Evolutionary conservation across 805 yeast genomes (phyloP).

Genomic region (Metschnikowia gelsemii): DNA sequence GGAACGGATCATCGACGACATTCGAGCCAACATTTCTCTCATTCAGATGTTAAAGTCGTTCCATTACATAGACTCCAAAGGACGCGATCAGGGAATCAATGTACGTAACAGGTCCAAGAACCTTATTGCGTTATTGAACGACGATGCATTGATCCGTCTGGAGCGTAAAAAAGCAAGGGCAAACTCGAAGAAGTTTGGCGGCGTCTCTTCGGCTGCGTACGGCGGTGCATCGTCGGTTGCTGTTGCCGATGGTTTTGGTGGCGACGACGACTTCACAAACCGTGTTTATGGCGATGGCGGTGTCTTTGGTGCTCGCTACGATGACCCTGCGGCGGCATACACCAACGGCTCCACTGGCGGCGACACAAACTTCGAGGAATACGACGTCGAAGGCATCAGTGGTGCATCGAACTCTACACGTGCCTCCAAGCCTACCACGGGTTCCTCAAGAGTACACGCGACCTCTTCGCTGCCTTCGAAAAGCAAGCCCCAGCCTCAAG

Average conservation of each 20-base stretch:
- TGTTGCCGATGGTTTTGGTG: slow-evolving; percentile 32
- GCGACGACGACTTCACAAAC: slow-evolving; percentile 48
- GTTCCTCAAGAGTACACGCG: slow-evolving; percentile 36
- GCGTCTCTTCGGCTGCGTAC: slow-evolving; percentile 55
- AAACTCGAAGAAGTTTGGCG: slow-evolving; percentile 78
- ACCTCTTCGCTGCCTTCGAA: slow-evolving; percentile 26
- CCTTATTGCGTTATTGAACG: slow-evolving; percentile 66
- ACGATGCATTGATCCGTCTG: slow-evolving; percentile 70
- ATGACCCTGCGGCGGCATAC: slow-evolving; percentile 51
- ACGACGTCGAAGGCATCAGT: slow-evolving; percentile 44
- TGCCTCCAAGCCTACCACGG: slow-evolving; percentile 35
- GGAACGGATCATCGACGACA: slow-evolving; percentile 93
- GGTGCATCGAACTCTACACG: slow-evolving; percentile 11
- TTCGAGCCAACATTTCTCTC: slow-evolving; percentile 75
- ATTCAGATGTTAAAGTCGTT: slow-evolving; percentile 87
- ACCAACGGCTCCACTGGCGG: slow-evolving; percentile 34
- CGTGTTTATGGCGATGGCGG: slow-evolving; percentile 73
- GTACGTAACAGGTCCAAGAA: slow-evolving; percentile 89
- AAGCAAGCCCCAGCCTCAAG: slow-evolving; percentile 26
- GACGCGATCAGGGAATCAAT: slow-evolving; percentile 93
- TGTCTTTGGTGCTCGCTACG: slow-evolving; percentile 64
- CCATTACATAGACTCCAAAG: slow-evolving; percentile 91
- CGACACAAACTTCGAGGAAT: slow-evolving; percentile 56
- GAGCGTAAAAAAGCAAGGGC: slow-evolving; percentile 92
- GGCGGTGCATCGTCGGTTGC: slow-evolving; percentile 50